phyloP scores from a whole-genome alignment of 1,284 basidiomycete species.

The Coniferiporia weirii region DNA sequence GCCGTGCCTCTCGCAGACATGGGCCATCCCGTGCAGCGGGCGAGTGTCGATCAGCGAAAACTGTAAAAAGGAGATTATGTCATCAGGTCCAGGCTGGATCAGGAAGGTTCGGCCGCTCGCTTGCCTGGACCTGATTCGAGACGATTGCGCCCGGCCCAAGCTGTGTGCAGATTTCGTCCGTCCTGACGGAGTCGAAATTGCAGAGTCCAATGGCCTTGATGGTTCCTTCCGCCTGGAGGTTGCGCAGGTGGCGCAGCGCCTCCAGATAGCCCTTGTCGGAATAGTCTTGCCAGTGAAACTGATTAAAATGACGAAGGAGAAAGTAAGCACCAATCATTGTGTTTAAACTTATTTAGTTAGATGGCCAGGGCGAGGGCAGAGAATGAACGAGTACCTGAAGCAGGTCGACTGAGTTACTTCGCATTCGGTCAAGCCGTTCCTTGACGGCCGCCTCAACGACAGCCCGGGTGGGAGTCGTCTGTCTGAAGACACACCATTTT shows the following conservation, averaged over 20 bases:
- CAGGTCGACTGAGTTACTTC: slow-evolving; percentile 52
- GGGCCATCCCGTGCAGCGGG: slow-evolving; percentile 69
- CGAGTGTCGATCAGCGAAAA: slow-evolving; percentile 78
- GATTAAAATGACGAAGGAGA: slow-evolving; percentile 5
- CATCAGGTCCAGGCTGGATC: background rate
- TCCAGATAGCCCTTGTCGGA: slow-evolving; percentile 61
- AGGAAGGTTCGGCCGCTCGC: slow-evolving; percentile 16
- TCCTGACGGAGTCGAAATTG: slow-evolving; percentile 72
- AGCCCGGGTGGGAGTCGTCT: slow-evolving; percentile 44
- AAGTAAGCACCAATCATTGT: too few relatives aligned
- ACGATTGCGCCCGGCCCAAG: slow-evolving; percentile 64
- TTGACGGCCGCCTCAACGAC: slow-evolving; percentile 60
- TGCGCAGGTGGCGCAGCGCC: slow-evolving; percentile 53
- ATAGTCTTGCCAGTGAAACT: slow-evolving; percentile 85
- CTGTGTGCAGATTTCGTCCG: slow-evolving; percentile 73
- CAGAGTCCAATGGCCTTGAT: slow-evolving; percentile 68
- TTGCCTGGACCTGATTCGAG: slow-evolving; percentile 78
- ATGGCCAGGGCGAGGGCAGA: background rate
- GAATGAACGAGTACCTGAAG: slow-evolving; percentile 46
- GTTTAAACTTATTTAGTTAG: background rate
- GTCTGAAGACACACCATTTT: slow-evolving; percentile 77
- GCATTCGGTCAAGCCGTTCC: slow-evolving; percentile 59
- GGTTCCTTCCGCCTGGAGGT: slow-evolving; percentile 55
- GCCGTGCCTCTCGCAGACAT: slow-evolving; percentile 66
- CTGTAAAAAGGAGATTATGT: slow-evolving; percentile 33